phyloP scores from a whole-genome alignment of 306 rosid species.

The Ceratonia siliqua region DNA sequence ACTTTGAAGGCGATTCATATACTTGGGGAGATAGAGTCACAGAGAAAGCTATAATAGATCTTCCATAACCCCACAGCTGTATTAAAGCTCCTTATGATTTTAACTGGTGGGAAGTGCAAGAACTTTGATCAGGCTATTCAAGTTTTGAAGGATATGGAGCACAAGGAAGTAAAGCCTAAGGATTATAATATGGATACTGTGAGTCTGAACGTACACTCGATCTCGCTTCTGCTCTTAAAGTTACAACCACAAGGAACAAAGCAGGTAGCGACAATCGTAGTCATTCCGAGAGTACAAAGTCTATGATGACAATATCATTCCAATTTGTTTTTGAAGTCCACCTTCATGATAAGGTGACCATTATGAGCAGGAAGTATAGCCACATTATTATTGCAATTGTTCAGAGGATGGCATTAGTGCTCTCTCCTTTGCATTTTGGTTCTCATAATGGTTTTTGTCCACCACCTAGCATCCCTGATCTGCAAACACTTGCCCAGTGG shows the following conservation, averaged over 20 bases:
- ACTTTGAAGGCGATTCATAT: too few relatives aligned
- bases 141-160: too few relatives aligned
- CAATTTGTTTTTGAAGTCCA: conserved; percentile 91
- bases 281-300: conserved; percentile 67
- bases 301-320: conserved; percentile 98
- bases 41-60: too few relatives aligned
- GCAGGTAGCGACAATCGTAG: conserved; percentile 60
- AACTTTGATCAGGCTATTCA: too few relatives aligned
- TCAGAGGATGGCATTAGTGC: conserved; percentile 94
- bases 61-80: too few relatives aligned
- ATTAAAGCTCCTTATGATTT: too few relatives aligned
- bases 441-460: conserved; percentile 60
- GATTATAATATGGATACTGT: too few relatives aligned
- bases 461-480: conserved; percentile 89
- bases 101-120: too few relatives aligned
- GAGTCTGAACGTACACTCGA: conserved; percentile 93
- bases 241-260: conserved; percentile 75
- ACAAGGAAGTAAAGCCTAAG: too few relatives aligned
- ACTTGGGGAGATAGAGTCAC: too few relatives aligned
- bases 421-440: conserved; percentile 77
- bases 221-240: conserved; percentile 94
- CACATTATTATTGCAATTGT: conserved; percentile 89
- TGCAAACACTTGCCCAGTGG: conserved; percentile 86
- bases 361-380: conserved; percentile 89
- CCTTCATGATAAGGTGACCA: conserved; percentile 83